A percentile compares a stretch with the other conserved stretches of the same genome.
Conservation (phyloP, 2,329 filamentous ascomycete species). For the Sordariomycetes sp. region DNA sequence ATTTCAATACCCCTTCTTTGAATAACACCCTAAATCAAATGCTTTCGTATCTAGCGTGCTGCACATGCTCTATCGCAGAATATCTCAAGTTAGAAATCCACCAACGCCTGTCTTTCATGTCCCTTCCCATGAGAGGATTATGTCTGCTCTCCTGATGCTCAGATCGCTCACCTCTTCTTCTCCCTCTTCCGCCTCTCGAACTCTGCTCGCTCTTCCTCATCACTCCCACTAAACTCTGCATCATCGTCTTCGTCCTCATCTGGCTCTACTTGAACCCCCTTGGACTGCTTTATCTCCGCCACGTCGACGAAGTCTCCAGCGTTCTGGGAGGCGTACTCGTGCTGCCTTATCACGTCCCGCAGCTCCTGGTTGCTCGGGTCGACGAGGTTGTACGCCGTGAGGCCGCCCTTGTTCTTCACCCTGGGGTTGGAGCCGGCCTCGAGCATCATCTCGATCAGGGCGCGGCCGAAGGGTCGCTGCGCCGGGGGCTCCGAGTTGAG, state of each 20-base stretch:
- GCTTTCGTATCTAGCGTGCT: no score
- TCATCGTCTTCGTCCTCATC: conserved; percentile 37
- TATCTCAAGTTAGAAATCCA: no score
- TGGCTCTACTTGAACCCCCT: conserved; percentile 7
- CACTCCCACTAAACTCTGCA: conserved; percentile 54
- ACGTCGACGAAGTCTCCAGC: conserved; percentile 45
- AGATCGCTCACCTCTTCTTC: conserved; percentile 13
- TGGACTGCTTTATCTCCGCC: conserved; percentile 5
- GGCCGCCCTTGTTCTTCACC: conserved; percentile 59
- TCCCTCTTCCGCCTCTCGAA: conserved; percentile 44
- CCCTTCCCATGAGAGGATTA: not conserved
- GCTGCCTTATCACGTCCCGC: conserved; percentile 55
- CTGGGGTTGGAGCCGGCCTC: conserved; percentile 61
- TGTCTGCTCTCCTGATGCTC: no score
- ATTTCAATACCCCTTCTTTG: no score
- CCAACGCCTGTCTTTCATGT: not conserved
- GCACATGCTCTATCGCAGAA: no score
- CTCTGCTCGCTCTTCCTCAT: conserved; percentile 54
- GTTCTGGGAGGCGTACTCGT: conserved; percentile 56
- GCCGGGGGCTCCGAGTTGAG: conserved; percentile 58
- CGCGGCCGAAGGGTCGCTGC: conserved; percentile 55
- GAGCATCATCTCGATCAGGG: conserved; percentile 70
- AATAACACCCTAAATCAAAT: no score
- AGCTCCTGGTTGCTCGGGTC: conserved; percentile 61
- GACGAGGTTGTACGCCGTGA: conserved; percentile 63